Evolutionary conservation across 805 yeast genomes (phyloP), one percentile per base, ranked within the genome.

Genomic region (Yamadazyma ubonensis): DNA sequence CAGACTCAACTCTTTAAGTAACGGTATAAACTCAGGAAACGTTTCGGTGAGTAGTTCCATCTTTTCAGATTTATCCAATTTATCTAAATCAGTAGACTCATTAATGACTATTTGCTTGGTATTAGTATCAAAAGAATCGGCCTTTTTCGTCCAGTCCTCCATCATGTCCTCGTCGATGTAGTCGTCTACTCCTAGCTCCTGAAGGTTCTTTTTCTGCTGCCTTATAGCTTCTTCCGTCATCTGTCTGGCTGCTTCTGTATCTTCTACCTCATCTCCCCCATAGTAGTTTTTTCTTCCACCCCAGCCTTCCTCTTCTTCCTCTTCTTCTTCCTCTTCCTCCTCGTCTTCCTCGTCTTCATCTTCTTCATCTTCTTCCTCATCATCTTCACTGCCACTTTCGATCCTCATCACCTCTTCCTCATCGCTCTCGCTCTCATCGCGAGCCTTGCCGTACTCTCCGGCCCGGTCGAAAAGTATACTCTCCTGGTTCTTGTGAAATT

Each of bases 211-310:
- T 66, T 84, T 85, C 63, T 90, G 97, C 50, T 87, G 80, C 55
- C 88, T 79, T 35, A 86, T 55, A 0, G 98, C 98, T 63, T 93
- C 97, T 51, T 79, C 81, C 42, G 91, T 93, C 63, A 89, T 81
- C 46, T 78, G 81, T 46, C 78, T 81, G 4, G 87, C 85, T 22
- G 79, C 81, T 39, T 80, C 95, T 22, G 83, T 91, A 48, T 86
- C 95, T 59, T 73, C 86, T 49, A 65, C 73, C 12, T 73, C 77
- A 45, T 78, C 84, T n/a, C 78, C 82, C 31, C 83, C 83, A 52
- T 79, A 79, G 49, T 76, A 77, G 49, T 68, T 56, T 44, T 57
- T 56, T 46, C 57, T 57, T n/a, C 73, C 68, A 41, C 79, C 76
- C 70, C 74, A 61, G 15, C 65, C 65, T 41, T 67, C 67, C 5